Evolutionary conservation across 441 rosid species (phyloP).

Genomic region (Raphanus hybrid): DNA sequence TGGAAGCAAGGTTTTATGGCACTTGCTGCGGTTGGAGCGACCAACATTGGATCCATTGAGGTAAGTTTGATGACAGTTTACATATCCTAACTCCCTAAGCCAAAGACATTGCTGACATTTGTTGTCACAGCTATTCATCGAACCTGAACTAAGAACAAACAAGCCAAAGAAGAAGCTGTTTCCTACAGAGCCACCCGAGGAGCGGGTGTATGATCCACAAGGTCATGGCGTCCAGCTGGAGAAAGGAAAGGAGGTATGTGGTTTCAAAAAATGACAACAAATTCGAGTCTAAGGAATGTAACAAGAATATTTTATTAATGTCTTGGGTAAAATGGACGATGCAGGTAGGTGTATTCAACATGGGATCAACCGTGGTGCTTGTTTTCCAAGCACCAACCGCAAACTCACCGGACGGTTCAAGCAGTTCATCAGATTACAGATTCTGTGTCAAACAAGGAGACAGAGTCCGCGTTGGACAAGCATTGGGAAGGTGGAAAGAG

Average conservation of each 20-base stretch:
- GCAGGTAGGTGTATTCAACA: slow-evolving; percentile 87
- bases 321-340: neutral
- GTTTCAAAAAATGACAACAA: neutral
- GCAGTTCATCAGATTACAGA: slow-evolving; percentile 60
- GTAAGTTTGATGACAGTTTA: slow-evolving; percentile 41
- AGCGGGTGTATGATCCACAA: slow-evolving; percentile 70
- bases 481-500: slow-evolving; percentile 70
- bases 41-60: slow-evolving; percentile 95
- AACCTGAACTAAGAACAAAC: slow-evolving; percentile 85
- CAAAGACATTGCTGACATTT: slow-evolving; percentile 4
- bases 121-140: slow-evolving; percentile 72
- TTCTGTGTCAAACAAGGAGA: slow-evolving; percentile 70
- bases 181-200: slow-evolving; percentile 70
- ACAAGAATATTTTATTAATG: neutral
- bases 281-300: neutral
- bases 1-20: slow-evolving; percentile 96
- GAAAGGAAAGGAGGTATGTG: slow-evolving; percentile 81
- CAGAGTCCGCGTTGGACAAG: slow-evolving; percentile 75
- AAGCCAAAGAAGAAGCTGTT: slow-evolving; percentile 65
- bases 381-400: slow-evolving; percentile 83
- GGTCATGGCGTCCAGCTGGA: slow-evolving; percentile 72
- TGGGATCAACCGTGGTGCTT: slow-evolving; percentile 95
- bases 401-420: slow-evolving; percentile 43
- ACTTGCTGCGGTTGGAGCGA: slow-evolving; percentile 91
- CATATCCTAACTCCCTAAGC: neutral